Evolutionary conservation across 306 rosid genomes (phyloP).

Genomic region (Clitoria ternatea): DNA sequence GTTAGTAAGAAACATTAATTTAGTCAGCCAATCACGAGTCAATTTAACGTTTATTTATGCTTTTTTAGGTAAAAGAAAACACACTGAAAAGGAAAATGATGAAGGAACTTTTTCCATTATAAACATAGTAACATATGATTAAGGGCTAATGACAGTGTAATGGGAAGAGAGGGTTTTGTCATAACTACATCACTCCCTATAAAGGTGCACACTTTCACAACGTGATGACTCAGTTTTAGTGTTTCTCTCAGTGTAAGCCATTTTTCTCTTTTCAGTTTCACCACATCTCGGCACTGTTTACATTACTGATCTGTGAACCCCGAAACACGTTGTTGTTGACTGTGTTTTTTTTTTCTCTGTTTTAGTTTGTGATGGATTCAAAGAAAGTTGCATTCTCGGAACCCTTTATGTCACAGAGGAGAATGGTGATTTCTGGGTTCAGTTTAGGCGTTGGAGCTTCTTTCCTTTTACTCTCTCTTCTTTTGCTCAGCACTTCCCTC

Average conservation of each 20-base stretch:
- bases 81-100: neutral
- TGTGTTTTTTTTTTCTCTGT: neutral
- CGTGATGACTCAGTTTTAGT: too few species aligned
- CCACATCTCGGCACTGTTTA: neutral
- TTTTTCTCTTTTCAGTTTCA: neutral
- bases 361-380: constrained; percentile 38
- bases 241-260: too few species aligned
- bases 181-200: too few species aligned
- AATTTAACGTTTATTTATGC: neutral
- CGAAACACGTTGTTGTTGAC: neutral
- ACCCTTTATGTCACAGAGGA: constrained; percentile 41
- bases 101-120: too few species aligned
- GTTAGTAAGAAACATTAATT: neutral
- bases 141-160: neutral
- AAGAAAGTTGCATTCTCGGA: constrained; percentile 49
- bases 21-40: neutral
- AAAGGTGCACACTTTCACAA: neutral
- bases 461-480: constrained; percentile 38
- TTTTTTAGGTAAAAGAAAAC: neutral
- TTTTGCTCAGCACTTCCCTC: constrained; percentile 39
- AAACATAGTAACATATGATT: too few species aligned
- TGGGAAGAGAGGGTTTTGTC: too few species aligned
- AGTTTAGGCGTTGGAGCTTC: constrained; percentile 60
- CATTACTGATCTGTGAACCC: neutral
- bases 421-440: constrained; percentile 65